phyloP scores from a whole-genome alignment of 176 grass and related monocot species.

The Dendrocalamus sinicus region DNA sequence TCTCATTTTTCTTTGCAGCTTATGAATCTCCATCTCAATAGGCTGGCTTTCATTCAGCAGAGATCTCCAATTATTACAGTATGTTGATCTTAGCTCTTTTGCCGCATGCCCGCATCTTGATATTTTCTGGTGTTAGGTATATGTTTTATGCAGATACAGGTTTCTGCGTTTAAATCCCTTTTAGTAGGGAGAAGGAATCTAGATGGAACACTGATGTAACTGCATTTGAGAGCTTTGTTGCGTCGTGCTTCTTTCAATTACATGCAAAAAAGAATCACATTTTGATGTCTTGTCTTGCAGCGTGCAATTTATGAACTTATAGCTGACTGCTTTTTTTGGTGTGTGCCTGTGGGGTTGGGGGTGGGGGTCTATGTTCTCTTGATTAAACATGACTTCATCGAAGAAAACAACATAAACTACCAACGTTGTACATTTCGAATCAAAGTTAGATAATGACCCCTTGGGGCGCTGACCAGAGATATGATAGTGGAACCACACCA shows the following conservation, averaged over 20 bases:
- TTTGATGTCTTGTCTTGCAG: conserved; percentile 10
- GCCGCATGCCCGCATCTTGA: neutral
- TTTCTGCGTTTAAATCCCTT: neutral
- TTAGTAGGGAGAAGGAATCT: neutral
- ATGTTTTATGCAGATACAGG: neutral
- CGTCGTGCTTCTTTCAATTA: neutral
- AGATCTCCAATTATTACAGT: conserved; percentile 89
- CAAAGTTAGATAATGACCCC: neutral
- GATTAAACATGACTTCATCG: neutral
- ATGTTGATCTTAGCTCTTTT: conserved; percentile 8
- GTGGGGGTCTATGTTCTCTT: neutral
- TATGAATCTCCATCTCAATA: conserved; percentile 74
- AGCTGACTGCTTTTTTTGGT: neutral
- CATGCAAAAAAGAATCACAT: neutral
- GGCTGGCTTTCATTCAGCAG: conserved; percentile 82
- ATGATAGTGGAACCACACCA: neutral
- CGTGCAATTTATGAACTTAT: neutral
- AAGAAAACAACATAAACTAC: neutral
- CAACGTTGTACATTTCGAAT: neutral
- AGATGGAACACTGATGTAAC: neutral
- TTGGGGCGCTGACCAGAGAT: neutral
- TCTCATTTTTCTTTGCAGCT: conserved; percentile 58
- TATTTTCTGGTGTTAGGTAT: neutral
- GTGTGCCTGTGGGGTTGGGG: too few species aligned
- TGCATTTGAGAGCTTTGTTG: conserved; percentile 15